Evolutionary conservation across 2,329 filamentous ascomycete genomes (phyloP).

Genomic region (Trichoderma lentiforme): DNA sequence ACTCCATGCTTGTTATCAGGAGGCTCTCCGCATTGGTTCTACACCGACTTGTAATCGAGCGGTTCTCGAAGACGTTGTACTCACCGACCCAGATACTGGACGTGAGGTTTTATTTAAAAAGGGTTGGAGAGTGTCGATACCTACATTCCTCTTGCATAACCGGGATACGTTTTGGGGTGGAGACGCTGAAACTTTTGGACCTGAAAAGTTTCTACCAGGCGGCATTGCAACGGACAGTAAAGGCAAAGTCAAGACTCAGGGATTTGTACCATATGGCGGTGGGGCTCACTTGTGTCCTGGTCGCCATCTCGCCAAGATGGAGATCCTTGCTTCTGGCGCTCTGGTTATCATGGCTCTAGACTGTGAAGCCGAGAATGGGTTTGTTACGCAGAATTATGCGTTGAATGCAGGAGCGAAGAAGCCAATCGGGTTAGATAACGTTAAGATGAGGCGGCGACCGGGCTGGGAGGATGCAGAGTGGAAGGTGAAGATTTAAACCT

Average conservation of each 20-base stretch:
- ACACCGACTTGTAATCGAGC: neutral
- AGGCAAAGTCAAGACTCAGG: neutral
- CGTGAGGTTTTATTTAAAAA: neutral
- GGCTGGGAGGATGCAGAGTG: neutral
- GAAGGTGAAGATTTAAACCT: neutral
- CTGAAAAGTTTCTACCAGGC: neutral
- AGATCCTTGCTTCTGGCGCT: neutral
- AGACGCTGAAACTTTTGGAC: neutral
- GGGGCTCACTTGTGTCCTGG: constrained; percentile 4
- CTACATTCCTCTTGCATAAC: neutral
- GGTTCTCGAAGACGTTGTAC: constrained; percentile 2
- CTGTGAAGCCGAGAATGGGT: neutral
- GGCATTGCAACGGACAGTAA: neutral
- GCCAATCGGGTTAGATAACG: neutral
- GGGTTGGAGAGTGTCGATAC: neutral
- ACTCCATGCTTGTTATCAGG: neutral
- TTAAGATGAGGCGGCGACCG: neutral
- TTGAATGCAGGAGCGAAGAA: neutral
- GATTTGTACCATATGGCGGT: constrained; percentile 5
- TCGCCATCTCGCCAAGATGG: constrained; percentile 2
- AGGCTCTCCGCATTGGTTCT: neutral
- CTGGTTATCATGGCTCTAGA: neutral
- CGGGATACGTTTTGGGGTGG: neutral
- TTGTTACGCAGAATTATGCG: neutral
- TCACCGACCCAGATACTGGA: neutral